A percentile compares a stretch with the other conserved stretches of the same genome.
These are phyloP conservation scores for Phellopilus nigrolimitatus DNA, from an alignment of 1,284 basidiomycete genomes.

Conservation along the genomic window DNA sequence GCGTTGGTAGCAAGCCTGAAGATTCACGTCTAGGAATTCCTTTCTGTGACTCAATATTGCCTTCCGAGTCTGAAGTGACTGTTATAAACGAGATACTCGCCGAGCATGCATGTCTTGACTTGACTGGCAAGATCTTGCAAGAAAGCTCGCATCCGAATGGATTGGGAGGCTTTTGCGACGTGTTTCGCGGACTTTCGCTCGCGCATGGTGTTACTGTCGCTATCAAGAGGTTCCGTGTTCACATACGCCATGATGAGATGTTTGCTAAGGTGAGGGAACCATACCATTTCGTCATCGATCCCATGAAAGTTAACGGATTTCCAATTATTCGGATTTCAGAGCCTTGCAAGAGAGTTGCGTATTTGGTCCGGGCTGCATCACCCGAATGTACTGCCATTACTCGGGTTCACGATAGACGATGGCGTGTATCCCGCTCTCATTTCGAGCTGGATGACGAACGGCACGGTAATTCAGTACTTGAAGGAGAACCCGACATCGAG, in stretches of 20 bases:
- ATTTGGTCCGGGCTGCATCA: slow-evolving; percentile 10
- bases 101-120: slow-evolving; percentile 1
- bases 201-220: background rate
- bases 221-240: slow-evolving; percentile 4
- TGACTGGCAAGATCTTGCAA: slow-evolving; percentile 1
- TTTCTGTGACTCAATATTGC: too few species aligned
- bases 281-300: too few species aligned
- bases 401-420: slow-evolving; percentile 5
- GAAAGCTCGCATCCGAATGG: background rate
- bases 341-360: slow-evolving; percentile 1
- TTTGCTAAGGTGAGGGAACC: background rate
- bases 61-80: too few species aligned
- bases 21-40: too few species aligned
- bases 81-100: slow-evolving; percentile 4
- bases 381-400: slow-evolving; percentile 7
- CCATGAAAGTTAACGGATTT: background rate
- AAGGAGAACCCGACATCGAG: background rate
- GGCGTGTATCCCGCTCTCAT: slow-evolving; percentile 1
- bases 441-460: slow-evolving; percentile 11
- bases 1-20: too few species aligned
- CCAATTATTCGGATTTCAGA: background rate
- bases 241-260: background rate
- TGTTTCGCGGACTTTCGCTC: background rate
- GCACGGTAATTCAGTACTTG: slow-evolving; percentile 1
- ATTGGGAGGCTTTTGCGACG: slow-evolving; percentile 2